These are phyloP conservation scores for Omphalotus guepiniiformis DNA, from an alignment of 768 basidiomycete genomes.

Conservation along the genomic window DNA sequence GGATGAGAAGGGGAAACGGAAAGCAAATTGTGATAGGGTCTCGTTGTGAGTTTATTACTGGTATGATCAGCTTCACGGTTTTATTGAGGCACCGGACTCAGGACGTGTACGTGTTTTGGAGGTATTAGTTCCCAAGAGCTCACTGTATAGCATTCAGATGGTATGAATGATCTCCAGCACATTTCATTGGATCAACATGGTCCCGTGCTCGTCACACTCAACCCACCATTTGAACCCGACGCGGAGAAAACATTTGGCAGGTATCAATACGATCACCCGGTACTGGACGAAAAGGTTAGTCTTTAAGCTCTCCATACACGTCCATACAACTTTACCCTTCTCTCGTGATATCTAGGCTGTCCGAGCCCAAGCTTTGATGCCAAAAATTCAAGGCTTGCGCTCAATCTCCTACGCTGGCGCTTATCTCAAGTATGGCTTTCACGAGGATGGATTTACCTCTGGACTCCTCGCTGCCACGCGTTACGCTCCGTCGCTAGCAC, in stretches of 20 bases:
- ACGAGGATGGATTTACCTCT: conserved; percentile 65
- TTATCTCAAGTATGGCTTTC: conserved; percentile 75
- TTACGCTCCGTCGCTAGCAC: conserved; percentile 1
- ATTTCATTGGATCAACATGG: conserved; percentile 52
- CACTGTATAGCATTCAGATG: conserved; percentile 36
- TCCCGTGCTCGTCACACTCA: conserved; percentile 67
- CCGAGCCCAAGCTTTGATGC: conserved; percentile 47
- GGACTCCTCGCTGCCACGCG: conserved; percentile 5
- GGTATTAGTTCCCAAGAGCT: conserved; percentile 1
- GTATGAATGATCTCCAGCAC: conserved; percentile 75
- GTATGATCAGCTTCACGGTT: neutral
- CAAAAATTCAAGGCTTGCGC: conserved; percentile 56
- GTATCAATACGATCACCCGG: conserved; percentile 66
- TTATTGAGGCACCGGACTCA: too few species aligned
- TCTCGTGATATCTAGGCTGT: conserved; percentile 38
- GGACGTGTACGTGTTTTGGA: conserved; percentile 35
- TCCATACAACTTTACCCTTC: neutral
- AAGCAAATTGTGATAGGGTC: conserved; percentile 53
- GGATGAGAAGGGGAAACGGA: conserved; percentile 29
- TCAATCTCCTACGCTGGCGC: conserved; percentile 66
- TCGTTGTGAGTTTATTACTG: conserved; percentile 44
- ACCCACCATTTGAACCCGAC: conserved; percentile 61
- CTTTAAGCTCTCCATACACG: neutral
- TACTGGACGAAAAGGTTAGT: conserved; percentile 49
- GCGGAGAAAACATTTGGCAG: conserved; percentile 40